Evolutionary conservation across 495 filamentous ascomycete species (phyloP).

Genomic region (Penicillium roqueforti): DNA sequence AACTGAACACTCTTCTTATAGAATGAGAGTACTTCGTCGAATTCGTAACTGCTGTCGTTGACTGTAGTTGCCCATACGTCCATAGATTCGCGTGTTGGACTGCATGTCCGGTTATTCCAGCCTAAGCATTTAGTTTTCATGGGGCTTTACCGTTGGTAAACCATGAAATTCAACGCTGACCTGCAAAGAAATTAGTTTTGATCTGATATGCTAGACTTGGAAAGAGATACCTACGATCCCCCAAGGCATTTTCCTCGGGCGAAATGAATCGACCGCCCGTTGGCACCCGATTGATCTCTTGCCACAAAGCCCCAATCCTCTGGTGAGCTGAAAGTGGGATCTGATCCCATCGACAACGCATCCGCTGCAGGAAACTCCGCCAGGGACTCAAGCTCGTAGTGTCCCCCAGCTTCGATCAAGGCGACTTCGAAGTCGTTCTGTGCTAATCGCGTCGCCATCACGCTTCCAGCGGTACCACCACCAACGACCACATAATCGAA

Average conservation of each 20-base stretch:
- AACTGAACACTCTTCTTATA: conserved; percentile 51
- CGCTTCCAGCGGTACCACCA: conserved; percentile 51
- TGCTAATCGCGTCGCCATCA: conserved; percentile 47
- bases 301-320: conserved; percentile 51
- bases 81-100: conserved; percentile 39
- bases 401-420: conserved; percentile 55
- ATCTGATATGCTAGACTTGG: not conserved
- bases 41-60: conserved; percentile 52
- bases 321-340: conserved; percentile 24
- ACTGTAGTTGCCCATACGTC: conserved; percentile 55
- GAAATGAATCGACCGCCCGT: conserved; percentile 35
- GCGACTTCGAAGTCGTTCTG: conserved; percentile 36
- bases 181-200: not conserved
- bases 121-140: not conserved
- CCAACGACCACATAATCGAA: conserved; percentile 56
- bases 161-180: conserved; percentile 50
- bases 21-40: conserved; percentile 48
- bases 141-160: conserved; percentile 31
- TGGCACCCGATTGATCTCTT: conserved; percentile 34
- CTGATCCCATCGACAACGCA: conserved; percentile 15
- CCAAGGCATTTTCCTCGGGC: conserved; percentile 35
- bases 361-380: conserved; percentile 35
- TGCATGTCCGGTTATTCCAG: not conserved
- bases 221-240: conserved; percentile 24
- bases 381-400: conserved; percentile 46